Conservation (phyloP, 208 protist species). For the Leishmania tropica region DNA sequence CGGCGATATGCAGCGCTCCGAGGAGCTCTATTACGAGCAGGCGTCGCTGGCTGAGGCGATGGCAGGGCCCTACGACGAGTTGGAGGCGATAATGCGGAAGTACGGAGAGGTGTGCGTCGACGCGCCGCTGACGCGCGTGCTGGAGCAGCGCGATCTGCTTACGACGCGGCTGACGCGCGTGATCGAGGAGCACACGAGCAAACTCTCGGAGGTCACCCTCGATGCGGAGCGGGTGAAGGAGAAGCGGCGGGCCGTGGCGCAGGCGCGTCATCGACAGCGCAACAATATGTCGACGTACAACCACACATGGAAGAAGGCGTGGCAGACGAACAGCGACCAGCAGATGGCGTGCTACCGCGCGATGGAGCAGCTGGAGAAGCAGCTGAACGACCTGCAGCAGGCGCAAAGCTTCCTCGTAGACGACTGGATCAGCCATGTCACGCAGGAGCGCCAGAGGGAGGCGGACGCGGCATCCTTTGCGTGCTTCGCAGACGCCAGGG, state of each 20-base stretch:
- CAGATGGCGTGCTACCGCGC: constrained; percentile 63
- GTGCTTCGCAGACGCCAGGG: constrained; percentile 49
- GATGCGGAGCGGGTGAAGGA: constrained; percentile 51
- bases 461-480: constrained; percentile 60
- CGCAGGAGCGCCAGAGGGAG: constrained; percentile 52
- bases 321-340: constrained; percentile 62
- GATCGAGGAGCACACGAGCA: constrained; percentile 15
- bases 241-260: constrained; percentile 29
- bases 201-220: constrained; percentile 16
- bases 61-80: constrained; percentile 52
- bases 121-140: constrained; percentile 30
- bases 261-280: constrained; percentile 38
- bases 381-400: constrained; percentile 48
- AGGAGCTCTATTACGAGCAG: constrained; percentile 83
- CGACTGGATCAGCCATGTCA: constrained; percentile 52
- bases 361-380: constrained; percentile 77
- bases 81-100: constrained; percentile 49
- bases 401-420: constrained; percentile 52
- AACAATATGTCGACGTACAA: constrained; percentile 41
- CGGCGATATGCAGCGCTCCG: constrained; percentile 82
- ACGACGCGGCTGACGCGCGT: constrained; percentile 11
- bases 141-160: constrained; percentile 34
- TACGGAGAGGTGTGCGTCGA: constrained; percentile 39
- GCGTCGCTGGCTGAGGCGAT: constrained; percentile 71
- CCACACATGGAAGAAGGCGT: constrained; percentile 48